phyloP scores from a whole-genome alignment of 331 rosid genomes.

The Prunus yedoensis region DNA sequence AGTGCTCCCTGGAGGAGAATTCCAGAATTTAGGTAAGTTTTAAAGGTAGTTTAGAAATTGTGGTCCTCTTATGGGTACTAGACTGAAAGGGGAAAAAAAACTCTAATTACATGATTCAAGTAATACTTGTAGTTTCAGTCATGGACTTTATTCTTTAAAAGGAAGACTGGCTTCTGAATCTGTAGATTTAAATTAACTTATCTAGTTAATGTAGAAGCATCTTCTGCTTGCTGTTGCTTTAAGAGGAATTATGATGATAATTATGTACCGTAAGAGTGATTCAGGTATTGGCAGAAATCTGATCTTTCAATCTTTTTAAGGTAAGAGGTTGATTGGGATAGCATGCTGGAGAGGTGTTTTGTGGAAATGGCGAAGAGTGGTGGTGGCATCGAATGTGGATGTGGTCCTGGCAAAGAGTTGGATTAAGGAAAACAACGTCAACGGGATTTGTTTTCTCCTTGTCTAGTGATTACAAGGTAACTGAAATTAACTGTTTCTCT shows the following conservation, averaged over 20 bases:
- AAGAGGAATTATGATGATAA: background rate
- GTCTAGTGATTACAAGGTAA: background rate
- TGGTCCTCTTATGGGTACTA: constrained; percentile 4
- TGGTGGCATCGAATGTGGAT: background rate
- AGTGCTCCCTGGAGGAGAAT: background rate
- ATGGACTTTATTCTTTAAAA: background rate
- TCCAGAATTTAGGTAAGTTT: background rate
- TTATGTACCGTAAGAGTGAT: background rate
- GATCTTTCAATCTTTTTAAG: background rate
- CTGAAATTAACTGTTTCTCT: background rate
- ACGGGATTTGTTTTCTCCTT: constrained; percentile 1
- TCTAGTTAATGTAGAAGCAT: background rate
- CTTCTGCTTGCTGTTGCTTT: background rate
- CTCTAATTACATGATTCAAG: background rate
- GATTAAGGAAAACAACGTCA: background rate
- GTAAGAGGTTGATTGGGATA: background rate
- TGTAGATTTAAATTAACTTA: background rate
- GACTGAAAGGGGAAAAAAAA: background rate
- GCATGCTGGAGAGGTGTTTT: background rate
- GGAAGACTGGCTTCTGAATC: background rate
- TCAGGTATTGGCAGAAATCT: background rate
- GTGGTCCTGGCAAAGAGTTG: background rate
- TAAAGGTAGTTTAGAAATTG: background rate
- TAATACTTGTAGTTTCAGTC: background rate
- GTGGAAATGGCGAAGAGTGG: background rate